Conservation (phyloP, 116 monocot genomes). For the Iris pallida region DNA sequence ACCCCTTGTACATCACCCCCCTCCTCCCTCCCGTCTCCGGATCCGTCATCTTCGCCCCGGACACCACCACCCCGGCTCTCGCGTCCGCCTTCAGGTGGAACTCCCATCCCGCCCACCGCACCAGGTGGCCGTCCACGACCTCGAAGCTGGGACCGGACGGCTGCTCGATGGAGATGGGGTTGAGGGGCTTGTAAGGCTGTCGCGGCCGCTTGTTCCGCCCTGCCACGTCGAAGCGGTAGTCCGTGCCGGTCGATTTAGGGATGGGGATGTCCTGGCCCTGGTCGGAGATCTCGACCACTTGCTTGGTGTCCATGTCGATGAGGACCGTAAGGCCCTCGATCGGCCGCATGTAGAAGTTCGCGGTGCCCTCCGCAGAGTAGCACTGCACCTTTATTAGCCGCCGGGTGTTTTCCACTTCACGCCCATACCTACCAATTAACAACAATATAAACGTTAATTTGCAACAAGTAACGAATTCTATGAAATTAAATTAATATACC, state of each 20-base stretch:
- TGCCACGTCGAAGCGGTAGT: slow-evolving; percentile 42
- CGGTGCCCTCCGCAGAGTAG: slow-evolving; percentile 69
- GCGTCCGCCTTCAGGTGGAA: slow-evolving; percentile 75
- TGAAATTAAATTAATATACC: too few species aligned
- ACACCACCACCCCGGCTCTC: slow-evolving; percentile 68
- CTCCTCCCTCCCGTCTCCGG: slow-evolving; percentile 49
- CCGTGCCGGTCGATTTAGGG: slow-evolving; percentile 53
- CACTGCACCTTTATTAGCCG: slow-evolving; percentile 76
- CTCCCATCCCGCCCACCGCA: slow-evolving; percentile 82
- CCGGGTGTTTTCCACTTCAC: slow-evolving; percentile 34
- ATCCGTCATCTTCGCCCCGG: slow-evolving; percentile 33
- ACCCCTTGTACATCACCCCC: slow-evolving; percentile 63
- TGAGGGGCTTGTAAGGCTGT: slow-evolving; percentile 9
- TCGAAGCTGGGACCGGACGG: slow-evolving; percentile 50
- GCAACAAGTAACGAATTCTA: too few species aligned
- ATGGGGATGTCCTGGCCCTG: slow-evolving; percentile 42
- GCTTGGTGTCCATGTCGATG: slow-evolving; percentile 64
- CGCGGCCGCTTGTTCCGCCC: background rate
- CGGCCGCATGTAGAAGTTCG: slow-evolving; percentile 95
- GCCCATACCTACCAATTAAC: slow-evolving; percentile 28
- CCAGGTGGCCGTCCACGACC: slow-evolving; percentile 24
- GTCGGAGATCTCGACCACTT: slow-evolving; percentile 54
- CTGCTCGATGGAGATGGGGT: slow-evolving; percentile 58
- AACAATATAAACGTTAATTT: too few species aligned
- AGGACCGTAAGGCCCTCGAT: slow-evolving; percentile 85